phyloP scores from a whole-genome alignment of 2,329 filamentous ascomycete genomes.

The Xylariales sp. region DNA sequence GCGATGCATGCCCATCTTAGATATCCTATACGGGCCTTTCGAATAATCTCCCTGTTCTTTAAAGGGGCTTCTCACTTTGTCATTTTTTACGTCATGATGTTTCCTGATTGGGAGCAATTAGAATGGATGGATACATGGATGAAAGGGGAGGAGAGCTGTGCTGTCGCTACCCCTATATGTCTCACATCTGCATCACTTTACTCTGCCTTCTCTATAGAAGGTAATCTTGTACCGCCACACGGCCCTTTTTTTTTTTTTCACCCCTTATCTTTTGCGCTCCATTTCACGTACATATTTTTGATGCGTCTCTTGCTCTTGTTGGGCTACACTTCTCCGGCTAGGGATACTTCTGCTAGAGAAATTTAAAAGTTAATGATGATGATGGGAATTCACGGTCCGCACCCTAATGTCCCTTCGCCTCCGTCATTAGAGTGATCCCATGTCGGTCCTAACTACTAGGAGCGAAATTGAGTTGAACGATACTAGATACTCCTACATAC shows the following conservation, averaged over 20 bases:
- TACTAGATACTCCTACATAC: too few relatives aligned
- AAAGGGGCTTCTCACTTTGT: conserved; percentile 35
- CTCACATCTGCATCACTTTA: conserved; percentile 26
- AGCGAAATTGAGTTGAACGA: background rate
- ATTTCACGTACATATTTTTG: conserved; percentile 37
- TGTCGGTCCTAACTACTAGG: conserved; percentile 1
- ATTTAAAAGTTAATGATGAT: conserved; percentile 41
- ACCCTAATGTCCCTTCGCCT: background rate
- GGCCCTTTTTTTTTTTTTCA: conserved; percentile 19
- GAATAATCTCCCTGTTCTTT: conserved; percentile 33
- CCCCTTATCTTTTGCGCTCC: background rate
- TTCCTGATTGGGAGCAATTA: background rate
- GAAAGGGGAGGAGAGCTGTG: conserved; percentile 28
- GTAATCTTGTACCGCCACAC: conserved; percentile 30
- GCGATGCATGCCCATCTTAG: background rate
- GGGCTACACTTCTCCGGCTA: conserved; percentile 33
- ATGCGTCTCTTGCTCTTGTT: conserved; percentile 24
- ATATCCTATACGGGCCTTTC: conserved; percentile 2
- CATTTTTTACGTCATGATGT: conserved; percentile 24
- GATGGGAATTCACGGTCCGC: conserved; percentile 19
- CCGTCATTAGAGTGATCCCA: conserved; percentile 1
- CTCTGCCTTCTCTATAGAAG: conserved; percentile 2
- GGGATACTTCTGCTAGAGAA: conserved; percentile 38
- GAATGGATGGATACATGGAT: conserved; percentile 26
- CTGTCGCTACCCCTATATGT: conserved; percentile 20